Percentiles rank a stretch among this genome's conserved stretches.
These are phyloP conservation scores for Leucosporidium scottii DNA, from an alignment of 768 basidiomycete species.

Conservation along the genomic window DNA sequence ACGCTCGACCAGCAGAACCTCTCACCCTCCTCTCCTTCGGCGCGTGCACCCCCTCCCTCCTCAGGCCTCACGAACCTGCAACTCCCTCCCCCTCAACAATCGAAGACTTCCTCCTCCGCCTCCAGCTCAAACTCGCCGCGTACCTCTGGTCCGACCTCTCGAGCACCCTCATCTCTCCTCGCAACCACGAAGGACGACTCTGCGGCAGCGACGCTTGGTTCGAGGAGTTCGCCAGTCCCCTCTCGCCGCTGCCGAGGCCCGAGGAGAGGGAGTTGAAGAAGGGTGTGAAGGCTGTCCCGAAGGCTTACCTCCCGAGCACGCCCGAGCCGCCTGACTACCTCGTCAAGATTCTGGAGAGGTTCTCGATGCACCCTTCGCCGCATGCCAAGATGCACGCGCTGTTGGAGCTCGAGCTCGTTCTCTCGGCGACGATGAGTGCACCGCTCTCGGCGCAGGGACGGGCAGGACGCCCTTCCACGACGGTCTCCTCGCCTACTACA, in stretches of 20 bases:
- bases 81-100: neutral
- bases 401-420: slow-evolving; percentile 1
- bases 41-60: neutral
- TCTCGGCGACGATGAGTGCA: neutral
- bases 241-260: neutral
- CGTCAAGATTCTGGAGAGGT: neutral
- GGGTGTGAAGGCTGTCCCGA: neutral
- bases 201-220: slow-evolving; percentile 4
- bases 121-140: neutral
- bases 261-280: neutral
- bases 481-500: neutral
- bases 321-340: neutral
- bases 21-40: neutral
- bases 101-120: neutral
- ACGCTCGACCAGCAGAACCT: neutral
- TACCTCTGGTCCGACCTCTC: slow-evolving; percentile 1
- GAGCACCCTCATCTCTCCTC: neutral
- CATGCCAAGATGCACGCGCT: slow-evolving; percentile 2
- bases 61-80: neutral
- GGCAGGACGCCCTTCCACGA: neutral
- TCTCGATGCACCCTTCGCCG: neutral
- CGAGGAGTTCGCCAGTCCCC: slow-evolving; percentile 1
- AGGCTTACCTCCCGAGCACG: neutral
- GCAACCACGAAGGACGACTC: neutral
- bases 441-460: neutral